Conservation (phyloP, 345 rosid genomes). For the Erysimum cheiranthoides region DNA sequence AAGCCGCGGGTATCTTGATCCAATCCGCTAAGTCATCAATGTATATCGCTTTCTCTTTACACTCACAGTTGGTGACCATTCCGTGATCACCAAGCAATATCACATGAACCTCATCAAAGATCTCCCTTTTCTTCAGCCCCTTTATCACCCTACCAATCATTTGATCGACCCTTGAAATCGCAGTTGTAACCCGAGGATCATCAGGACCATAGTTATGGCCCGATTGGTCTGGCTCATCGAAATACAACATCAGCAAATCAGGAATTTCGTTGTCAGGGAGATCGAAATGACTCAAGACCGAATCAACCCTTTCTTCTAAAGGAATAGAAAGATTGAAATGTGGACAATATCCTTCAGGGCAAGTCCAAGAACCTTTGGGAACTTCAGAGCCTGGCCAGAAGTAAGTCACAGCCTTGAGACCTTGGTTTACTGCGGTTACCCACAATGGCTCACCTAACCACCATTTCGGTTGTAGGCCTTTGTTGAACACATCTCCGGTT, state of each 20-base stretch:
- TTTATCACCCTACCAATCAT: constrained; percentile 78
- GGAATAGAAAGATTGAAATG: constrained; percentile 66
- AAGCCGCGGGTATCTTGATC: constrained; percentile 63
- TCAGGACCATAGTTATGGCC: constrained; percentile 92
- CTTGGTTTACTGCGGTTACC: constrained; percentile 83
- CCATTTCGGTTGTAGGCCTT: constrained; percentile 83
- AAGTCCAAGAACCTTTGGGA: constrained; percentile 77
- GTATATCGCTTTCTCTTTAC: constrained; percentile 65
- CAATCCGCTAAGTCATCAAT: constrained; percentile 73
- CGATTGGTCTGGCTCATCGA: constrained; percentile 84
- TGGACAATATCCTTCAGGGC: constrained; percentile 64
- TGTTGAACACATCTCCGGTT: constrained; percentile 60
- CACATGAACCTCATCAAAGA: constrained; percentile 73
- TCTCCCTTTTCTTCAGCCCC: constrained; percentile 78
- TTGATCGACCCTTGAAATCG: constrained; percentile 62
- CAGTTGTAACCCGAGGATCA: constrained; percentile 75
- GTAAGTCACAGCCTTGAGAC: constrained; percentile 71
- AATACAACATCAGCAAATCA: constrained; percentile 71
- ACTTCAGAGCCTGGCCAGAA: constrained; percentile 97
- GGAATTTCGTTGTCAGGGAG: constrained; percentile 65
- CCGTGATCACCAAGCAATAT: constrained; percentile 94
- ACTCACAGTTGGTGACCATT: constrained; percentile 88
- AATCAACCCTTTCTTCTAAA: constrained; percentile 77
- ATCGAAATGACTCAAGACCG: constrained; percentile 73
- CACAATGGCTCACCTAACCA: constrained; percentile 93